Base-by-base conservation (phyloP, 371 early-diverging fungal genomes). In the Mucor circinelloides region DNA sequence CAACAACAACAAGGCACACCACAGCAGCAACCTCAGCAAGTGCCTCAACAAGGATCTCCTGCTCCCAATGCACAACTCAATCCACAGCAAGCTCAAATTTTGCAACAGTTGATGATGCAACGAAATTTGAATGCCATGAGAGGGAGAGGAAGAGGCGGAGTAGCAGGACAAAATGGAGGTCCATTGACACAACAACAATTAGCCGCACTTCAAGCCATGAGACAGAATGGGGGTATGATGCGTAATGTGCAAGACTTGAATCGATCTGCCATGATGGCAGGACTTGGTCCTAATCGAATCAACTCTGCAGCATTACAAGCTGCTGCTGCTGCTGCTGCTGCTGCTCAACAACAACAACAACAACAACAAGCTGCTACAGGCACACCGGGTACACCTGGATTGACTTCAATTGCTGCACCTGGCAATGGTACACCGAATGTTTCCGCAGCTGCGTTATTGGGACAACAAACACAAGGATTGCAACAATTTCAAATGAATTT, bases 401-500 rank as follows among this genome's bases (percentile, higher is more conserved):
- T 63, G 4, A 44, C 72, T 61, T 13, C 52, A 6, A 27, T 46
- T 21, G 31, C 70, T 25, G 42, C 61, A 34, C 7, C 58, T 56
- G 57, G 42, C 1, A 44, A 9, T 60, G 60, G 52, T 25, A 52
- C 52, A 15, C 52, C 52, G 6, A 52, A 52, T 52, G 27, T 52
- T 1, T 25, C 25, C 6, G 52, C 52, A 25, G 42, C 19, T 31
- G 50, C 23, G 12, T 38, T 63, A 36, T 32, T 52, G 48, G 30
- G 57, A n/a, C 57, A 56, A 10, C 57, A 56, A 17, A n/a, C 57
- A 9, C 62, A 62, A 17, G 50, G 50, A 57, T 5, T 52, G 25
- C 79, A 79, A 30, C 82, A 78, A 60, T 74, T 76, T 48, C 76
- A 81, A 63, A 68, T 74, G 70, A 74, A 62, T 30, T 57, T 74